A percentile compares a stretch with the other conserved stretches of the same genome.
Evolutionary conservation across 495 filamentous ascomycete genomes (phyloP).

Genomic region (Talaromyces liani): DNA sequence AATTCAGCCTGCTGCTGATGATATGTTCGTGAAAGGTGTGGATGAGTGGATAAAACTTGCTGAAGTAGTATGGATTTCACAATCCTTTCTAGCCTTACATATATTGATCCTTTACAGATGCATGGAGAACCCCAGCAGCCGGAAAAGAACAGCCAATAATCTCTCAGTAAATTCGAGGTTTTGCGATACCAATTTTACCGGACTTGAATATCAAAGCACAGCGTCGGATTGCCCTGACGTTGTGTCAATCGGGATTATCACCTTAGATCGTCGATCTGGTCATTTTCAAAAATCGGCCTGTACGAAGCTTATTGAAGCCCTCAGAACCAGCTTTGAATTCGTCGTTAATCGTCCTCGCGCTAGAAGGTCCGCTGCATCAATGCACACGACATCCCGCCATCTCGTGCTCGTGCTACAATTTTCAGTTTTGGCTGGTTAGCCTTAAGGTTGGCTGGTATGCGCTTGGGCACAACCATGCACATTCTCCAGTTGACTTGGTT

Average conservation of each 20-base stretch:
- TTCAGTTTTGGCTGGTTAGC: no score
- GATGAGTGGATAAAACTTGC: conserved; percentile 83
- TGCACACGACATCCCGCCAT: no score
- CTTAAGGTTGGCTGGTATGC: no score
- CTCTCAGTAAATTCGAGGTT: not conserved
- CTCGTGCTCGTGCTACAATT: no score
- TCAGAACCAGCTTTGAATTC: no score
- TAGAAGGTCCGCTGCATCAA: no score
- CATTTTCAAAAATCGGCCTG: not conserved
- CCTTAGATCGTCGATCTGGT: not conserved
- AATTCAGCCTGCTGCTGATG: conserved; percentile 57
- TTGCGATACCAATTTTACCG: not conserved
- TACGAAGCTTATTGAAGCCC: no score
- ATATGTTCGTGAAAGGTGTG: conserved; percentile 59
- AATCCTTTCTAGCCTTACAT: not conserved
- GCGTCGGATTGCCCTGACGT: not conserved
- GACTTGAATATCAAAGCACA: not conserved
- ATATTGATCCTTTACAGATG: conserved; percentile 20
- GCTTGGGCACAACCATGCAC: no score
- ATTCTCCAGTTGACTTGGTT: no score
- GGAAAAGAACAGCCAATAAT: not conserved
- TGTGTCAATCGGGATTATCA: not conserved
- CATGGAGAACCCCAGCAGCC: conserved; percentile 14
- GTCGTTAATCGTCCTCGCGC: no score
- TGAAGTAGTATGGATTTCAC: conserved; percentile 40